Base-by-base conservation (phyloP, 2,329 filamentous ascomycete genomes). In the Sclerotinia borealis region DNA sequence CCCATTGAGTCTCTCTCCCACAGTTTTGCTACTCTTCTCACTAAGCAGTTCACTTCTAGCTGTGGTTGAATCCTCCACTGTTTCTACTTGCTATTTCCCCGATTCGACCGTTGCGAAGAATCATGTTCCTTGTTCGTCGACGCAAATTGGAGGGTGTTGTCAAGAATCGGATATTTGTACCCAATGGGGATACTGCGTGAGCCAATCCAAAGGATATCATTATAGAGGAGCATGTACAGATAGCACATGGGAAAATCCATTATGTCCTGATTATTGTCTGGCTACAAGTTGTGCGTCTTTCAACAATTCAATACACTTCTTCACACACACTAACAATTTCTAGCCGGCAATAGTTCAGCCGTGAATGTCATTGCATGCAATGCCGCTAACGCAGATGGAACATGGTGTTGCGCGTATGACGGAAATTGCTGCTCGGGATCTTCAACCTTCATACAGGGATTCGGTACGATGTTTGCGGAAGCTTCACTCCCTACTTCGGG, bases 321-420 rank as follows among this genome's bases (percentile, higher is more conserved):
- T 10, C 7, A 19, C 29, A 48, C 9, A 39, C 27, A 27, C 31
- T 27, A n/a, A 48, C 22, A 34, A 11, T 48, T 25, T 17, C 50
- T 29, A 67, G 65, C 63, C 19, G 61, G 64, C 29, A 66, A 67
- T 25, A 64, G 39, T 31, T 62, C 54, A 17, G 10, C 17, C 11
- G 65, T 68, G 7, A 63, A 67, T n/a, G 60, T 66, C 4, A 59
- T 65, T 25, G 47, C 68, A 11, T 65, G 65, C 34, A 48, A 66
- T 51, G 49, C 39, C 10, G 64, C 45, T 19, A 22, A n/a, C n/a
- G 60, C 45, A 7, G 56, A 56, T 27, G 64, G 63, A 34, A 49
- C 64, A 9, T 69, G 66, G 67, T 68, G 66, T 45, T 68, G 63
- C 55, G 64, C 66, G n/a, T 68, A 68, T 52, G 36, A 69, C 22